Conservation (phyloP, 805 yeast species). For the Metschnikowia matae region DNA sequence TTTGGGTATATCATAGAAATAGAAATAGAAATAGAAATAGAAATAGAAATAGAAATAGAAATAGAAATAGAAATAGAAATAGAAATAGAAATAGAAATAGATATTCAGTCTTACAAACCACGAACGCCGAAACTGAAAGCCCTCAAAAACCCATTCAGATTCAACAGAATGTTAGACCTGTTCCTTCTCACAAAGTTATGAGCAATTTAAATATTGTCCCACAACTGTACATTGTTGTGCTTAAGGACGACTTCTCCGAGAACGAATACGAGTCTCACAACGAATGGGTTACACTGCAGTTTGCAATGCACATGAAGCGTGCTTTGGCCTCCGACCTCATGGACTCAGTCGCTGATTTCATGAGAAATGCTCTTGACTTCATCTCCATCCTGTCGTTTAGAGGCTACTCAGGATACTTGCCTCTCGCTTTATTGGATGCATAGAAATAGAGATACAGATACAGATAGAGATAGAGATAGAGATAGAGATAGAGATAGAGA, state of each 20-base stretch:
- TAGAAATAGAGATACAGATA: too few species aligned
- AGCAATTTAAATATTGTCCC: constrained; percentile 4
- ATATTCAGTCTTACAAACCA: constrained; percentile 4
- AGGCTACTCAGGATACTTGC: constrained; percentile 22
- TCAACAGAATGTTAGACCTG: not conserved
- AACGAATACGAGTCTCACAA: constrained; percentile 9
- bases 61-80: too few species aligned
- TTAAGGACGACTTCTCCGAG: constrained; percentile 12
- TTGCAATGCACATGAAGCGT: constrained; percentile 16
- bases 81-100: too few species aligned
- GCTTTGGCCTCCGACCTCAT: constrained; percentile 18
- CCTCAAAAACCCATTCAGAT: not conserved
- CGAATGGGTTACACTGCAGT: constrained; percentile 11
- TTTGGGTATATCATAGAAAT: too few species aligned
- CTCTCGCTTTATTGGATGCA: constrained; percentile 15
- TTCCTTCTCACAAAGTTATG: not conserved
- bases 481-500: too few species aligned
- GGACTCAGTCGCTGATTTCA: constrained; percentile 10
- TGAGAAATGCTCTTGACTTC: constrained; percentile 7
- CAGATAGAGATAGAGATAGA: too few species aligned
- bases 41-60: too few species aligned
- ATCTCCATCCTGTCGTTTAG: constrained; percentile 11
- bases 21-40: too few species aligned
- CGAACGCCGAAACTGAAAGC: not conserved
- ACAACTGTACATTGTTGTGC: constrained; percentile 16